Conservation (phyloP, 495 filamentous ascomycete species). For the Neurospora terricola region DNA sequence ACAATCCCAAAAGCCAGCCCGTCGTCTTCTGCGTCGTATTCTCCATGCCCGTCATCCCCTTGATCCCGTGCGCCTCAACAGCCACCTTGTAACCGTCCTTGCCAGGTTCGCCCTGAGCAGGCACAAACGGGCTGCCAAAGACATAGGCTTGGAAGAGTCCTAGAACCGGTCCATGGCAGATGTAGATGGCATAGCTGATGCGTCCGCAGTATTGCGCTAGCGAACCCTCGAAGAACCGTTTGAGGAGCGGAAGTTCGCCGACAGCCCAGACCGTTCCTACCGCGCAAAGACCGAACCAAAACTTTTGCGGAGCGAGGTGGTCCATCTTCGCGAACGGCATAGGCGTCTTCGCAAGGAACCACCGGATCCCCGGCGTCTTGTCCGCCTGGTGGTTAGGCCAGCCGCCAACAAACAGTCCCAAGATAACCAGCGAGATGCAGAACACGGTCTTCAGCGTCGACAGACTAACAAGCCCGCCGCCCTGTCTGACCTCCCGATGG, state of each 20-base stretch:
- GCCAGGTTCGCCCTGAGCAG: conserved; percentile 13
- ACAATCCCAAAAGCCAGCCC: conserved; percentile 41
- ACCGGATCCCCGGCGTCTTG: conserved; percentile 26
- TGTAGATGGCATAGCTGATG: conserved; percentile 52
- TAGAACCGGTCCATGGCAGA: conserved; percentile 50
- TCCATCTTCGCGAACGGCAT: conserved; percentile 22
- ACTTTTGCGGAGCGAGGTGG: conserved; percentile 28
- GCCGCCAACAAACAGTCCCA: conserved; percentile 32
- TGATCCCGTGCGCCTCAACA: conserved; percentile 30
- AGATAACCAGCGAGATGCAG: conserved; percentile 19
- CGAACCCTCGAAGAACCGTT: conserved; percentile 42
- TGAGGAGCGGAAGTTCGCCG: conserved; percentile 40
- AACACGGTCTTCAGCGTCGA: conserved; percentile 8
- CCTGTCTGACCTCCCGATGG: neutral
- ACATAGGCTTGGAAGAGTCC: conserved; percentile 38
- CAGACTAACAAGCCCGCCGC: neutral
- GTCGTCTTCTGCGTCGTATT: conserved; percentile 40
- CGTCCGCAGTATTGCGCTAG: conserved; percentile 54
- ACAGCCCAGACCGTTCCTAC: conserved; percentile 45
- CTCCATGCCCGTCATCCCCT: conserved; percentile 42
- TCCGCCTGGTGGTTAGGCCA: conserved; percentile 34
- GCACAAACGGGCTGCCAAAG: conserved; percentile 20
- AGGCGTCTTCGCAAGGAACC: conserved; percentile 24
- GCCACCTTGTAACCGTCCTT: conserved; percentile 16
- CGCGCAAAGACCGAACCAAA: conserved; percentile 49